Evolutionary conservation across 2,329 filamentous ascomycete genomes (phyloP), one percentile per base, ranked within the genome.

Genomic region (Acrocalymma vagum): DNA sequence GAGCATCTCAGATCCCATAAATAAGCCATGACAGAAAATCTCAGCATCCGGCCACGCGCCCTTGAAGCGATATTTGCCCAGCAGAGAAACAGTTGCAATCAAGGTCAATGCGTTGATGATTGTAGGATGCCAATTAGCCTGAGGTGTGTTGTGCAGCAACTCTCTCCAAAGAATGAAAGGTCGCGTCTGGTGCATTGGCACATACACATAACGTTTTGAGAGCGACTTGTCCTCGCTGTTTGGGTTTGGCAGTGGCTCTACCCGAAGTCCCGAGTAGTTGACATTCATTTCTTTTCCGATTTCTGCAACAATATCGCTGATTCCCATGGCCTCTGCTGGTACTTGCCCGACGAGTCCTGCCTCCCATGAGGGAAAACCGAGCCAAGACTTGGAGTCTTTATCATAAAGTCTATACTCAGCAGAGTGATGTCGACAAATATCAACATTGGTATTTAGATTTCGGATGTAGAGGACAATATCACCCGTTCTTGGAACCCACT

Each of bases 391-490:
- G 1, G 22, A 41, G 0, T 42, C 17, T 14, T 55, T 38, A 21
- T 62, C 36, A n/a, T 58, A 63, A 10, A 70, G 39, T 17, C 37
- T 38, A 16, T 60, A 66, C 5, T 60, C 48, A 1, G 45, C 45
- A 1, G 57, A 54, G 0, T 53, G 29, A 20, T 72, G 54, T 29
- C 59, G 69, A 1, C 45, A 45, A 4, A 76, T 48, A 5, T 59
- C 47, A 8, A 71, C 55, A 1, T 53, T 48, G 2, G 45, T 21
- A 0, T 47, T 45, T 1, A 75, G 28, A 3, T 64, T 53, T 9
- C 75, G 65, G 1, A 72, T 61, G 29, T 79, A 84, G 0, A 85
- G 67, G 0, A 85, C 80, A 3, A 84, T 58, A 43, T 85, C 82
- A 2, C 81, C 82, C 0, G 69, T 51, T 2, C 82, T 74, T 3